Evolutionary conservation across 1,139 yeast species (phyloP).

Genomic region (Eremothecium cymbalariae): DNA sequence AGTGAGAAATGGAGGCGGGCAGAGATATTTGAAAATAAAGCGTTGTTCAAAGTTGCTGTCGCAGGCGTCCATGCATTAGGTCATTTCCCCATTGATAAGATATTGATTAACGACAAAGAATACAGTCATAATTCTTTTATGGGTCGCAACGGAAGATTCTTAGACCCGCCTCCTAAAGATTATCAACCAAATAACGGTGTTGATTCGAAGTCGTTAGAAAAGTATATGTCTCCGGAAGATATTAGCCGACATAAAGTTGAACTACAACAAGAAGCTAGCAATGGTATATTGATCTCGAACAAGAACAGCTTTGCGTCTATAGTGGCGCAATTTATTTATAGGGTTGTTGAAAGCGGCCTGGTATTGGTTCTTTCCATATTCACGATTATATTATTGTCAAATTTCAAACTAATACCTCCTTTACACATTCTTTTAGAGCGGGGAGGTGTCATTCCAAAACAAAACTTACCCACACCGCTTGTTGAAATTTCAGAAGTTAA

Average conservation of each 20-base stretch:
- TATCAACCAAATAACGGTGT: conserved; percentile 11
- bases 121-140: conserved; percentile 10
- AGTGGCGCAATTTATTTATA: conserved; percentile 34
- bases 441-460: conserved; percentile 25
- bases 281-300: conserved; percentile 15
- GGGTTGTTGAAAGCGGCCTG: conserved; percentile 44
- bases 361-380: conserved; percentile 36
- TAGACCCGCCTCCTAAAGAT: conserved; percentile 23
- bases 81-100: conserved; percentile 13
- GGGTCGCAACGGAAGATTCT: conserved; percentile 14
- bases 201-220: conserved; percentile 15
- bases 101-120: conserved; percentile 10
- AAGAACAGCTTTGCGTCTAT: conserved; percentile 6
- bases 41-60: conserved; percentile 32
- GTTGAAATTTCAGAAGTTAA: conserved; percentile 21
- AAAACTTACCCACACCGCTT: conserved; percentile 9
- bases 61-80: conserved; percentile 43
- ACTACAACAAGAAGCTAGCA: conserved; percentile 22
- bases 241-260: conserved; percentile 20
- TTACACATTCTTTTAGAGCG: conserved; percentile 28
- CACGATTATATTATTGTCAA: conserved; percentile 33
- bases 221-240: conserved; percentile 24
- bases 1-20: conserved; percentile 38
- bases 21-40: conserved; percentile 31
- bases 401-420: conserved; percentile 38